These are phyloP conservation scores for Domatiomyces globalis DNA, from an alignment of 2,329 filamentous ascomycete genomes.

Conservation along the genomic window DNA sequence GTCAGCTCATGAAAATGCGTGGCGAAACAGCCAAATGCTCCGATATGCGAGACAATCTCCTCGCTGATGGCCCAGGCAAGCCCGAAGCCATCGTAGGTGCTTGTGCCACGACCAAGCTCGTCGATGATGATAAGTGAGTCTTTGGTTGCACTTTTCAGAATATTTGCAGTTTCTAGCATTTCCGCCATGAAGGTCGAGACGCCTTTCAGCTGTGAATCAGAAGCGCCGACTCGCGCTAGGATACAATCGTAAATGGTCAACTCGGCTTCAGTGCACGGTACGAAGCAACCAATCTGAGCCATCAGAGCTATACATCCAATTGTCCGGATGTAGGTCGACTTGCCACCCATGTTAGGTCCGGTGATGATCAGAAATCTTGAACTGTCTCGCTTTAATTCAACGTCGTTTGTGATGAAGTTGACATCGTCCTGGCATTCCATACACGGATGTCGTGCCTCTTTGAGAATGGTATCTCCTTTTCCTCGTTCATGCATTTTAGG, in stretches of 20 bases:
- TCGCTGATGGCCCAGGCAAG: constrained; percentile 99
- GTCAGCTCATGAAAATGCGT: constrained; percentile 98
- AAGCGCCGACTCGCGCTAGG: constrained; percentile 85
- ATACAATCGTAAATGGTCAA: constrained; percentile 95
- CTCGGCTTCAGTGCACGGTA: constrained; percentile 80
- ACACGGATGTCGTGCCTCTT: constrained; percentile 87
- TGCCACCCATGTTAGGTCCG: constrained; percentile 97
- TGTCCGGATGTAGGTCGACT: constrained; percentile 95
- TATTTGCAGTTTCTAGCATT: constrained; percentile 98
- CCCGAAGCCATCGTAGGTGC: constrained; percentile 95
- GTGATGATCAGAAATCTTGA: constrained; percentile 95
- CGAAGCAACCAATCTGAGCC: constrained; percentile 94
- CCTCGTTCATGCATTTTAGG: constrained; percentile 83
- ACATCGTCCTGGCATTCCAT: constrained; percentile 99
- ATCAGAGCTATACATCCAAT: constrained; percentile 93
- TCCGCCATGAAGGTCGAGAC: constrained; percentile 99
- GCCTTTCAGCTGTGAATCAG: constrained; percentile 91
- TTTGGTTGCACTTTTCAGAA: constrained; percentile 86
- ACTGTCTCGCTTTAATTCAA: constrained; percentile 59
- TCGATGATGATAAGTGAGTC: constrained; percentile 98
- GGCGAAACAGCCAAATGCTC: constrained; percentile 86
- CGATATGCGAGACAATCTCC: constrained; percentile 90
- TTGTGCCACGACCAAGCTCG: constrained; percentile 88
- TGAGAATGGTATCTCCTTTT: constrained; percentile 74
- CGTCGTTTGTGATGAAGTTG: constrained; percentile 96